phyloP scores from a whole-genome alignment of 768 basidiomycete genomes.

The Boletus pseudo-olivaceus region DNA sequence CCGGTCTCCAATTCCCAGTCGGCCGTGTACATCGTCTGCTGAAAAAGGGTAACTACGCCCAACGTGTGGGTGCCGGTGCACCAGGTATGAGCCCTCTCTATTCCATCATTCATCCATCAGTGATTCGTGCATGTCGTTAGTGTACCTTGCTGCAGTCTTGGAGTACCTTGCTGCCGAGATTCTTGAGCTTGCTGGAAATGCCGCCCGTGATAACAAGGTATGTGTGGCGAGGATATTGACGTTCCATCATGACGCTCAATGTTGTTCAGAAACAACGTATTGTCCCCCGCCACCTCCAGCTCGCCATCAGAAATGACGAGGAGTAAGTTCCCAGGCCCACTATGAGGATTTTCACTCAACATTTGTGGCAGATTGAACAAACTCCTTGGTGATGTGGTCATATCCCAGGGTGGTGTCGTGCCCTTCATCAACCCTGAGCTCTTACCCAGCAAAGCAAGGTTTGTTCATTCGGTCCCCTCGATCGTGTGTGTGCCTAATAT shows the following conservation, averaged over 20 bases:
- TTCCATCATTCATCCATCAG: conserved; percentile 8
- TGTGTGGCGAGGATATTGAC: not conserved
- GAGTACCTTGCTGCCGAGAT: conserved; percentile 94
- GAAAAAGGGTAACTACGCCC: conserved; percentile 85
- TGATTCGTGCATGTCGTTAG: conserved; percentile 32
- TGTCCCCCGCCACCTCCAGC: conserved; percentile 87
- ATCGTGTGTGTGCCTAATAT: conserved; percentile 2
- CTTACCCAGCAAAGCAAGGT: conserved; percentile 32
- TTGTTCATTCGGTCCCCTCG: not conserved
- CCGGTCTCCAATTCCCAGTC: conserved; percentile 82
- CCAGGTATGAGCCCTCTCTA: conserved; percentile 47
- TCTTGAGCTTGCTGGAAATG: conserved; percentile 87
- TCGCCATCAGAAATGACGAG: conserved; percentile 90
- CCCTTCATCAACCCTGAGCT: conserved; percentile 57
- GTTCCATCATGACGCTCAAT: not conserved
- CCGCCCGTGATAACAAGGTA: conserved; percentile 43
- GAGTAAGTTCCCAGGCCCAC: conserved; percentile 44
- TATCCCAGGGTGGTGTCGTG: conserved; percentile 88
- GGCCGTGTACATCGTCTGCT: conserved; percentile 90
- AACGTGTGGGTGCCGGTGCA: conserved; percentile 86
- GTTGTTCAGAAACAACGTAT: conserved; percentile 77
- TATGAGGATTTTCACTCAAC: not conserved
- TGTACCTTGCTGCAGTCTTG: conserved; percentile 87
- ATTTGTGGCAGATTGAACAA: conserved; percentile 54
- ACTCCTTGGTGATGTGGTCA: conserved; percentile 81